phyloP scores from a whole-genome alignment of 2,329 filamentous ascomycete genomes.

The Ophiostoma tasmaniense region DNA sequence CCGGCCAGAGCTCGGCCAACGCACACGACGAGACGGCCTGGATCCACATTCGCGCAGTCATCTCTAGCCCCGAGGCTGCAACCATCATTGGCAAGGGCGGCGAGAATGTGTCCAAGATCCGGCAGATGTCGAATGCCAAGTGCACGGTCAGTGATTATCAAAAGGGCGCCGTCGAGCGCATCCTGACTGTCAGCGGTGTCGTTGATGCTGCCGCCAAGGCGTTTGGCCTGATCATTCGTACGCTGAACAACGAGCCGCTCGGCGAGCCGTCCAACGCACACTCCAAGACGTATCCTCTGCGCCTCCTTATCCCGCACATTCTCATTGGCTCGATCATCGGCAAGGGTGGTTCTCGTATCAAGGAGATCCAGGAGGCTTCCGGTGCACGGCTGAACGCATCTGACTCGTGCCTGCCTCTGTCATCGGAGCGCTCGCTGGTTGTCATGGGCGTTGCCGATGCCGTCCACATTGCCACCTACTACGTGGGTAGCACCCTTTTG shows the following conservation, averaged over 20 bases:
- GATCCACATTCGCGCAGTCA: constrained; percentile 95
- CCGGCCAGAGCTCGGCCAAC: constrained; percentile 39
- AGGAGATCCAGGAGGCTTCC: constrained; percentile 96
- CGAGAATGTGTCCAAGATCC: constrained; percentile 96
- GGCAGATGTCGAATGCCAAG: constrained; percentile 89
- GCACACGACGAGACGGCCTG: constrained; percentile 85
- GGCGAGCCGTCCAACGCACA: constrained; percentile 80
- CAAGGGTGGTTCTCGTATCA: constrained; percentile 90
- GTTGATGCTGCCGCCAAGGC: constrained; percentile 97
- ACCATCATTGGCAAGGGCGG: constrained; percentile 98
- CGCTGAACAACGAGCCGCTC: constrained; percentile 92
- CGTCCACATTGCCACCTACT: constrained; percentile 97
- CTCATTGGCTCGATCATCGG: constrained; percentile 98
- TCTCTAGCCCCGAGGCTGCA: constrained; percentile 92
- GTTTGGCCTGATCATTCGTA: constrained; percentile 96
- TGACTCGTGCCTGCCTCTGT: constrained; percentile 86
- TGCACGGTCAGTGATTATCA: constrained; percentile 99
- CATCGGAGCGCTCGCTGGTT: constrained; percentile 93
- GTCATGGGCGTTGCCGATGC: constrained; percentile 97
- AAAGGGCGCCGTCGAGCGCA: constrained; percentile 92
- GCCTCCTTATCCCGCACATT: constrained; percentile 90
- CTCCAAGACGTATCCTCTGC: constrained; percentile 94
- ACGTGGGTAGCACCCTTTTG: constrained; percentile 93
- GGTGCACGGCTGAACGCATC: constrained; percentile 95
- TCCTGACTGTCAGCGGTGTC: constrained; percentile 90